Evolutionary conservation across 2,329 filamentous ascomycete genomes (phyloP).

Genomic region (Pseudopithomyces chartarum): DNA sequence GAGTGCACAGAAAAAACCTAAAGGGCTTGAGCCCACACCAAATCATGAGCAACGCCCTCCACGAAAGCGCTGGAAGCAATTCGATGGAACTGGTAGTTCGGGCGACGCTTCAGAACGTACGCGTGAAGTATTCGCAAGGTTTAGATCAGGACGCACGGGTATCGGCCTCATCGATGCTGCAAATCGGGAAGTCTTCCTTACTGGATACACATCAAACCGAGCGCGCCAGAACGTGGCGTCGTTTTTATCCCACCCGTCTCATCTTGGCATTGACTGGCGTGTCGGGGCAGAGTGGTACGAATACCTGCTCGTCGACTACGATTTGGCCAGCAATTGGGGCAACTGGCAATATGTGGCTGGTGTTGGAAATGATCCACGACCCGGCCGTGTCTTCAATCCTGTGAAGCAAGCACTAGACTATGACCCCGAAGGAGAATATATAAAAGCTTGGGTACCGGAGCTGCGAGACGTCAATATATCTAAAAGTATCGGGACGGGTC

Average conservation of each 20-base stretch:
- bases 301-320: slow-evolving; percentile 74
- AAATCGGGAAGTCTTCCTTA: slow-evolving; percentile 74
- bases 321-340: slow-evolving; percentile 76
- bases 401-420: slow-evolving; percentile 82
- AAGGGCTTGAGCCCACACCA: background rate
- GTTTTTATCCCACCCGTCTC: slow-evolving; percentile 67
- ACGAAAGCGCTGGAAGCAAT: slow-evolving; percentile 35
- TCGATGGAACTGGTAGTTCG: slow-evolving; percentile 31
- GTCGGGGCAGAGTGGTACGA: slow-evolving; percentile 85
- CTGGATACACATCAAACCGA: slow-evolving; percentile 78
- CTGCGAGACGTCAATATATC: slow-evolving; percentile 56
- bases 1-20: background rate
- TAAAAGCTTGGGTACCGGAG: slow-evolving; percentile 75
- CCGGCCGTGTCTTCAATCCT: slow-evolving; percentile 78
- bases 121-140: slow-evolving; percentile 59
- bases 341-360: slow-evolving; percentile 85
- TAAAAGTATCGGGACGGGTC: slow-evolving; percentile 20
- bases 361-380: slow-evolving; percentile 77
- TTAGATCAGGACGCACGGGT: slow-evolving; percentile 69
- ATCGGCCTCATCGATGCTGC: slow-evolving; percentile 79
- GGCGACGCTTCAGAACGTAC: slow-evolving; percentile 53
- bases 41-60: slow-evolving; percentile 48
- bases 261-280: slow-evolving; percentile 78
- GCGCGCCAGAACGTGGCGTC: slow-evolving; percentile 77
- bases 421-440: slow-evolving; percentile 70